A percentile compares a stretch with the other conserved stretches of the same genome.
These are phyloP conservation scores for Gossypium thurberi DNA, from an alignment of 345 rosid genomes.

Conservation along the genomic window DNA sequence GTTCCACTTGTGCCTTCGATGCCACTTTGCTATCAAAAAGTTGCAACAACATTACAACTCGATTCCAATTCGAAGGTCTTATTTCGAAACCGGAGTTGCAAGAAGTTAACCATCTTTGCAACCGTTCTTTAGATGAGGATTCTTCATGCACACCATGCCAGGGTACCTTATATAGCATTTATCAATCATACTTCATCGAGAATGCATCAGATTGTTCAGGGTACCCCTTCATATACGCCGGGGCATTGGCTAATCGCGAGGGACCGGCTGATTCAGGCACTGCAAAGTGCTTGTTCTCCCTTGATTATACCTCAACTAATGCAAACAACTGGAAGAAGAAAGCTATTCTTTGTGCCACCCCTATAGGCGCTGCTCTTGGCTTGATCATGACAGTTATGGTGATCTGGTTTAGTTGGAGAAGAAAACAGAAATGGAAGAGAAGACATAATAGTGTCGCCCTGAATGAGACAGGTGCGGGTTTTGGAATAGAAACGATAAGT, in stretches of 20 bases:
- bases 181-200: not conserved
- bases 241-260: constrained; percentile 20
- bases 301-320: constrained; percentile 7
- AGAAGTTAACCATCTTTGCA: constrained; percentile 23
- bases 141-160: constrained; percentile 24
- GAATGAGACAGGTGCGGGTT: not conserved
- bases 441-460: not conserved
- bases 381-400: constrained; percentile 14
- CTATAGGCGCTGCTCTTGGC: constrained; percentile 28
- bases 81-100: constrained; percentile 21
- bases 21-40: constrained; percentile 20
- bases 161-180: constrained; percentile 13
- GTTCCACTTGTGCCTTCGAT: constrained; percentile 18
- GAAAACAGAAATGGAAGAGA: constrained; percentile 8
- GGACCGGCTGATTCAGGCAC: constrained; percentile 30
- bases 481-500: not conserved
- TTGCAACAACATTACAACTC: constrained; percentile 23
- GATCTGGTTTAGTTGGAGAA: constrained; percentile 17
- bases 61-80: constrained; percentile 20
- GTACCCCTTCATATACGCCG: constrained; percentile 28
- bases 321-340: not conserved
- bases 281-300: constrained; percentile 31
- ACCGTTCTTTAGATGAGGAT: constrained; percentile 20
- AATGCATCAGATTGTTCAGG: constrained; percentile 23
- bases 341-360: constrained; percentile 11